Conservation (phyloP, 2,329 filamentous ascomycete genomes). For the Phyllosticta citriasiana region DNA sequence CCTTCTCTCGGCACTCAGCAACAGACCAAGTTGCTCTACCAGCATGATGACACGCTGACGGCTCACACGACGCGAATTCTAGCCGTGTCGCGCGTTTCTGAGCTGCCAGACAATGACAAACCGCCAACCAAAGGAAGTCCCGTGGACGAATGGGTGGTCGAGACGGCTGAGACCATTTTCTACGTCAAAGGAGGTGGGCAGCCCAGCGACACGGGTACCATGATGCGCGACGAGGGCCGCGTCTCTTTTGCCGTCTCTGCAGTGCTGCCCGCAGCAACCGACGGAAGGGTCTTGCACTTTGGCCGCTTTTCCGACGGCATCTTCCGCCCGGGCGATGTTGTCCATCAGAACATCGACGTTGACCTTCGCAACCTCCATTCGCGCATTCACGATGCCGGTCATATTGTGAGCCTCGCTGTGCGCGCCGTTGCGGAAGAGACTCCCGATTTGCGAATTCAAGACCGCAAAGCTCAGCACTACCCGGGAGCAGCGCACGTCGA, state of each 20-base stretch:
- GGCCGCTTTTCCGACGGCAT: constrained; percentile 40
- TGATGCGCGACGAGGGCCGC: constrained; percentile 26
- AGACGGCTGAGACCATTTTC: constrained; percentile 60
- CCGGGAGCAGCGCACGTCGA: constrained; percentile 58
- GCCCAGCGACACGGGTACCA: constrained; percentile 55
- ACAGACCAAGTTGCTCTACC: constrained; percentile 20
- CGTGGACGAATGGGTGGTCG: constrained; percentile 46
- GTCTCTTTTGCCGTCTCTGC: constrained; percentile 44
- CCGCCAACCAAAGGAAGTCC: constrained; percentile 49
- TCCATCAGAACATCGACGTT: constrained; percentile 50
- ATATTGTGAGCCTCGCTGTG: constrained; percentile 50
- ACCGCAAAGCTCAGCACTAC: constrained; percentile 63
- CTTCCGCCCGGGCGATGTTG: constrained; percentile 35
- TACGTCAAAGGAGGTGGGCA: constrained; percentile 68
- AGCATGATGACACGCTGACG: constrained; percentile 32
- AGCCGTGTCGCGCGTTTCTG: constrained; percentile 39
- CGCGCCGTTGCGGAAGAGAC: constrained; percentile 2
- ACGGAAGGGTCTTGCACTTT: constrained; percentile 55
- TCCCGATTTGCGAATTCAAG: constrained; percentile 38
- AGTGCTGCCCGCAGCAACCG: constrained; percentile 36
- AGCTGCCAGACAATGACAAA: constrained; percentile 42
- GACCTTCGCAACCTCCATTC: constrained; percentile 55
- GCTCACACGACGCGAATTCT: constrained; percentile 36
- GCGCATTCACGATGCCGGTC: constrained; percentile 62
- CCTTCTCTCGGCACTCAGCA: not conserved